These are phyloP conservation scores for Chrysosporium queenslandicum DNA, from an alignment of 2,329 filamentous ascomycete species.

Conservation along the genomic window DNA sequence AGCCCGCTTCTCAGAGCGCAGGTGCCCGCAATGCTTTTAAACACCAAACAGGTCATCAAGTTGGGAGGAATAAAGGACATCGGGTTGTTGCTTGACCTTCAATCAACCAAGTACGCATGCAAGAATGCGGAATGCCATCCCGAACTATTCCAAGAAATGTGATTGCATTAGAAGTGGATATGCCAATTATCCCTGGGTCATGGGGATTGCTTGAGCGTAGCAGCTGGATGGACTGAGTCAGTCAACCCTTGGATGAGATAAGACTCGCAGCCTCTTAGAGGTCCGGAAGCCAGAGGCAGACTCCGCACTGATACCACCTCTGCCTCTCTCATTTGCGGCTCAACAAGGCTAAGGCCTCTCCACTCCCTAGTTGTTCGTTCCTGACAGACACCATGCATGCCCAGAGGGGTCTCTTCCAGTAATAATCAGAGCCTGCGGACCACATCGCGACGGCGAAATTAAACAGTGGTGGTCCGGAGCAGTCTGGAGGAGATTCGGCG, in stretches of 20 bases:
- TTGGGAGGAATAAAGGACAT: no score
- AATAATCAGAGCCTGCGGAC: not conserved
- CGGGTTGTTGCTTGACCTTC: no score
- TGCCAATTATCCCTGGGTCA: no score
- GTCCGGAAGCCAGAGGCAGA: not conserved
- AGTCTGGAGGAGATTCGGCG: not conserved
- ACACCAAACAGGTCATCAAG: no score
- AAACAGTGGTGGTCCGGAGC: not conserved
- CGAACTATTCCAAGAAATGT: no score
- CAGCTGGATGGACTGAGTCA: no score
- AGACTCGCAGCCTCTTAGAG: not conserved
- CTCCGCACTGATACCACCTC: not conserved
- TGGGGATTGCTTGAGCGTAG: no score
- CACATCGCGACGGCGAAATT: not conserved
- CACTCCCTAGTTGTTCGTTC: not conserved
- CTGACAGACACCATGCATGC: not conserved
- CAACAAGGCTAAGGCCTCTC: not conserved
- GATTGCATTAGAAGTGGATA: no score
- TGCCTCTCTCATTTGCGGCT: not conserved
- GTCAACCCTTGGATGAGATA: not conserved
- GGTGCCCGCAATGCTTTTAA: no score
- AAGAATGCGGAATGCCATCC: no score
- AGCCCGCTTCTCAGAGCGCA: not conserved
- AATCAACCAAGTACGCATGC: no score
- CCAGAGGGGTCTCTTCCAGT: not conserved